Percentiles rank a stretch among this genome's conserved stretches.
Conservation (phyloP, 148 eudicot species). For the Amaranthus hypochondriacus region DNA sequence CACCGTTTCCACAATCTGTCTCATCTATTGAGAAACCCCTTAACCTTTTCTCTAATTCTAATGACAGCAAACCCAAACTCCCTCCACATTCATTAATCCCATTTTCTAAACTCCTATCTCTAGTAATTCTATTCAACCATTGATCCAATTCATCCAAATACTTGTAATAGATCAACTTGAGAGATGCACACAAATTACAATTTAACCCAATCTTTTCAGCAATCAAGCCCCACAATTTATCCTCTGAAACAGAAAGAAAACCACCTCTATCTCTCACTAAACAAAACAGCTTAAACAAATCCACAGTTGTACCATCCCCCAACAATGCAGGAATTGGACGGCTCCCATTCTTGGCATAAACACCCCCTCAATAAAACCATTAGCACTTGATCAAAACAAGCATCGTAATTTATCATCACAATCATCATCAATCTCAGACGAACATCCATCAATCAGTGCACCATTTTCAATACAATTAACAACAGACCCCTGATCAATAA, state of each 20-base stretch:
- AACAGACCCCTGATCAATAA: slow-evolving; percentile 27
- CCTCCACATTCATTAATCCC: slow-evolving; percentile 40
- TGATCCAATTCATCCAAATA: slow-evolving; percentile 69
- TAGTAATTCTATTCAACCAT: slow-evolving; percentile 44
- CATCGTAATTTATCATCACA: slow-evolving; percentile 42
- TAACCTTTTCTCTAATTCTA: slow-evolving; percentile 47
- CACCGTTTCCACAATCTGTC: slow-evolving; percentile 18
- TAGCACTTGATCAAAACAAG: slow-evolving; percentile 67
- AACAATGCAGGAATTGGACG: slow-evolving; percentile 54
- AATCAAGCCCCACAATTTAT: slow-evolving; percentile 61
- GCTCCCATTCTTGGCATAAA: slow-evolving; percentile 38
- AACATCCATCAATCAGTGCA: slow-evolving; percentile 20
- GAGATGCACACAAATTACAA: slow-evolving; percentile 26
- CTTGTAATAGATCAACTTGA: slow-evolving; percentile 57
- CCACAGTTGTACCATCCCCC: slow-evolving; percentile 49
- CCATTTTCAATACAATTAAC: slow-evolving; percentile 31
- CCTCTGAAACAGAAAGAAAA: slow-evolving; percentile 49
- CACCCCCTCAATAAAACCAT: slow-evolving; percentile 45
- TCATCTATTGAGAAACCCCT: slow-evolving; percentile 22
- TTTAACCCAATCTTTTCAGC: slow-evolving; percentile 54
- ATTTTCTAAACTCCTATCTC: slow-evolving; percentile 30
- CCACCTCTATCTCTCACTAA: slow-evolving; percentile 68
- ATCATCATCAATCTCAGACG: slow-evolving; percentile 29
- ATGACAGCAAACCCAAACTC: slow-evolving; percentile 48
- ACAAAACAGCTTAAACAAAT: slow-evolving; percentile 76